Evolutionary conservation across 208 protist species (phyloP), one percentile per base, ranked within the genome.

Genomic region (Trypanosoma theileri): DNA sequence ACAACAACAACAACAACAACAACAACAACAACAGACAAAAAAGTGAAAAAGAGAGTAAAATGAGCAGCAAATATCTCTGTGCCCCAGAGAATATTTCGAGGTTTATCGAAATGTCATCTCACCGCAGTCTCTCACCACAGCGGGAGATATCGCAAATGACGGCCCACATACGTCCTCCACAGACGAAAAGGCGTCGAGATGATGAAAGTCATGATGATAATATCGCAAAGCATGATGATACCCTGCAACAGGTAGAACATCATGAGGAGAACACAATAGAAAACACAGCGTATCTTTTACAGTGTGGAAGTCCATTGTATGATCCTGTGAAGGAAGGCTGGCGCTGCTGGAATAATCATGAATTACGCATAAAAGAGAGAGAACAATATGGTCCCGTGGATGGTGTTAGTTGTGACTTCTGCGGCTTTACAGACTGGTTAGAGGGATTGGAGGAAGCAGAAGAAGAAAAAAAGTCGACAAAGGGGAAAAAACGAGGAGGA

Each of bases 351-450:
- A 69, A 80, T 6, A 59, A 74, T 12, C 81, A 92, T 58, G 26
- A 62, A 46, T 59, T 96, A 28, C 46, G 70, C 28, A 24, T 45
- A 4, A 80, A 79, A 17, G 57, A 66, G 10, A 58, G 76, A 17
- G 24, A 52, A 7, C 61, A 75, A 54, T 93, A 95, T 67, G 77
- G 68, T 17, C 53, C 40, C 22, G 72, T 86, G 24, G 90, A 92
- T 26, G 90, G 87, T 31, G 75, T 95, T 50, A 91, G 81, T 73
- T 95, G 90, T 58, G 90, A 95, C 55, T 95, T 95, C 55, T 95
- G 90, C 53, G 90, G 90, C 14, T 64, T 80, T 65, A 91, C 87
- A 0, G 69, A 87, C 51, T 95, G 90, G 87, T 54, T 81, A 8
- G 73, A 77, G 7, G 54, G 55, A 12, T n/a, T 26, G 19, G 14